Conservation (phyloP, 2,329 filamentous ascomycete species). For the Nigrospora sphaerica region DNA sequence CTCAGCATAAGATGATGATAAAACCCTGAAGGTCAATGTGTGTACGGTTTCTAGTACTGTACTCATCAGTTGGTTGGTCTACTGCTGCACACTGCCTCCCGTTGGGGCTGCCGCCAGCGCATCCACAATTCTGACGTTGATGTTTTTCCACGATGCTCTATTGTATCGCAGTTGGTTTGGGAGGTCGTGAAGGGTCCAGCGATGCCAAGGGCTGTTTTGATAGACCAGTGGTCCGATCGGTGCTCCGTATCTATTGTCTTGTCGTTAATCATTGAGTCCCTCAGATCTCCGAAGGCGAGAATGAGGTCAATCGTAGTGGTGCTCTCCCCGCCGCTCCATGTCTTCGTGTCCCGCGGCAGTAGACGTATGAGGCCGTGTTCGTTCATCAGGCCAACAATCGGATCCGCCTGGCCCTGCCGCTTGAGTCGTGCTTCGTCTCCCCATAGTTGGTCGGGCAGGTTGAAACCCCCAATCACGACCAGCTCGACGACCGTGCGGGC, state of each 20-base stretch:
- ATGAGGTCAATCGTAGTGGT: conserved; percentile 17
- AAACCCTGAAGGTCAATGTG: conserved; percentile 13
- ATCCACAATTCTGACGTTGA: conserved; percentile 6
- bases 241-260: background rate
- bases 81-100: background rate
- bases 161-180: conserved; percentile 12
- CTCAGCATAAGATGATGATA: conserved; percentile 17
- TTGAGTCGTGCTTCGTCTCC: conserved; percentile 24
- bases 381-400: conserved; percentile 27
- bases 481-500: background rate
- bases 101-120: background rate
- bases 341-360: conserved; percentile 26
- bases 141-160: conserved; percentile 18
- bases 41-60: conserved; percentile 4
- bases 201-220: conserved; percentile 10
- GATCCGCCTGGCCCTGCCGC: no score
- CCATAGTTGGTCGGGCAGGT: conserved; percentile 19
- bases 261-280: conserved; percentile 4
- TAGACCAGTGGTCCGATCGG: background rate
- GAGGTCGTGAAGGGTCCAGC: background rate
- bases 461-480: background rate
- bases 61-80: background rate
- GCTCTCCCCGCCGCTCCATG: no score
- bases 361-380: conserved; percentile 23
- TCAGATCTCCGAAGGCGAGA: conserved; percentile 12